These are phyloP conservation scores for Parasarocladium wereldwijsianum DNA, from an alignment of 2,329 filamentous ascomycete genomes.

Conservation along the genomic window DNA sequence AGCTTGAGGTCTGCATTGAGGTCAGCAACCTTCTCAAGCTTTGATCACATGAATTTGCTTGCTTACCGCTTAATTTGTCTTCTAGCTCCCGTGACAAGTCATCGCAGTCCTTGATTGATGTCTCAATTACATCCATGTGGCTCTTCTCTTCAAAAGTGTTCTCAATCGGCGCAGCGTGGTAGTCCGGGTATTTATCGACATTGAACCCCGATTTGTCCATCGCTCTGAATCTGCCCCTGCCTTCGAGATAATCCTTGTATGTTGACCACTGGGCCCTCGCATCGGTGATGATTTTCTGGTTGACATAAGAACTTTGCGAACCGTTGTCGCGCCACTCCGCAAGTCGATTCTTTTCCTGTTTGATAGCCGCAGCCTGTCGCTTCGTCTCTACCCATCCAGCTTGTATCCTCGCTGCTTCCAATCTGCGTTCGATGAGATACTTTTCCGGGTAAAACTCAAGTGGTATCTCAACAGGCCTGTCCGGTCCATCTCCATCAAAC, in stretches of 20 bases:
- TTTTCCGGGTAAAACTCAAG: slow-evolving; percentile 36
- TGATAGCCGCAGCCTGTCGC: slow-evolving; percentile 10
- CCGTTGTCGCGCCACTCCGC: slow-evolving; percentile 15
- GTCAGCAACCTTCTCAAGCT: too few species aligned
- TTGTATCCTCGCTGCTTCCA: slow-evolving; percentile 31
- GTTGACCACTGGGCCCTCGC: slow-evolving; percentile 16
- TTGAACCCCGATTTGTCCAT: slow-evolving; percentile 23
- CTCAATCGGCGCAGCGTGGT: slow-evolving; percentile 22
- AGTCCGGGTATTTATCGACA: slow-evolving; percentile 21
- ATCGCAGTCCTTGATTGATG: too few species aligned
- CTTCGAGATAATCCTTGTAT: slow-evolving; percentile 20
- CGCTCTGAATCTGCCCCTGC: slow-evolving; percentile 18
- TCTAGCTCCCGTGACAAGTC: too few species aligned
- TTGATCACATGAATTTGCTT: too few species aligned
- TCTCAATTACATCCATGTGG: too few species aligned
- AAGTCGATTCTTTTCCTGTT: slow-evolving; percentile 11
- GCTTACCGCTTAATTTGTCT: too few species aligned
- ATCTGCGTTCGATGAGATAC: slow-evolving; percentile 30
- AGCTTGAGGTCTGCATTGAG: slow-evolving; percentile 13
- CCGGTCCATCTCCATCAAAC: slow-evolving; percentile 25
- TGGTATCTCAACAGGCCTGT: slow-evolving; percentile 33
- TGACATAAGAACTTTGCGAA: slow-evolving; percentile 13
- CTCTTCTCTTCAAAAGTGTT: slow-evolving; percentile 18
- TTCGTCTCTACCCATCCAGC: slow-evolving; percentile 17
- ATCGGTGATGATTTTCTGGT: slow-evolving; percentile 15